These are phyloP conservation scores for Xylaria sp. DNA, from an alignment of 2,329 filamentous ascomycete genomes.

Conservation along the genomic window DNA sequence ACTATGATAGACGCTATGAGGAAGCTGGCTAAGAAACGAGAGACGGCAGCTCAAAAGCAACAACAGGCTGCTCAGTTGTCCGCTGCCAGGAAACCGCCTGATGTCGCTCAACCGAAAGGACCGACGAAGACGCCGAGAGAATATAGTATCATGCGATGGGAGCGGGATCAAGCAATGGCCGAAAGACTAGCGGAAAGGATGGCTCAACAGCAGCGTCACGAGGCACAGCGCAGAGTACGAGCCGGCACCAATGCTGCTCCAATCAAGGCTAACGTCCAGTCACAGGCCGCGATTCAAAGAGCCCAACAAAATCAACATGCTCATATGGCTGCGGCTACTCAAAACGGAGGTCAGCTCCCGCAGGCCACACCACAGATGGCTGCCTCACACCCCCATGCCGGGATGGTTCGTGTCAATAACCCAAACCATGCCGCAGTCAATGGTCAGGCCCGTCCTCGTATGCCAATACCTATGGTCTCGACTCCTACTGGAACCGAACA, in stretches of 20 bases:
- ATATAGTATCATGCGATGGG: conserved; percentile 88
- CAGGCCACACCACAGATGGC: conserved; percentile 53
- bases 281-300: conserved; percentile 59
- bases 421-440: conserved; percentile 59
- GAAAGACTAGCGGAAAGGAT: conserved; percentile 71
- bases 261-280: conserved; percentile 45
- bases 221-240: conserved; percentile 65
- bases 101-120: conserved; percentile 62
- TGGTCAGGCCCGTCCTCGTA: conserved; percentile 61
- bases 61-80: conserved; percentile 82
- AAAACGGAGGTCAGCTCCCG: conserved; percentile 51
- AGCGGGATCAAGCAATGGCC: conserved; percentile 78
- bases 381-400: conserved; percentile 50
- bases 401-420: conserved; percentile 56
- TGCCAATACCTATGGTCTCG: conserved; percentile 62
- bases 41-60: conserved; percentile 86
- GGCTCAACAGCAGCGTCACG: conserved; percentile 66
- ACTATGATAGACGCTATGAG: conserved; percentile 94
- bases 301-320: conserved; percentile 58
- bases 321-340: conserved; percentile 57
- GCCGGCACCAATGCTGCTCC: conserved; percentile 38
- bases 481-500: conserved; percentile 62
- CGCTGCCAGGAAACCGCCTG: conserved; percentile 83
- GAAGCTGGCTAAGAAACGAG: conserved; percentile 93
- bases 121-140: conserved; percentile 84